A percentile compares a stretch with the other conserved stretches of the same genome.
These are phyloP conservation scores for Pseudocercospora vitis DNA, from an alignment of 2,329 filamentous ascomycete genomes.

Conservation along the genomic window DNA sequence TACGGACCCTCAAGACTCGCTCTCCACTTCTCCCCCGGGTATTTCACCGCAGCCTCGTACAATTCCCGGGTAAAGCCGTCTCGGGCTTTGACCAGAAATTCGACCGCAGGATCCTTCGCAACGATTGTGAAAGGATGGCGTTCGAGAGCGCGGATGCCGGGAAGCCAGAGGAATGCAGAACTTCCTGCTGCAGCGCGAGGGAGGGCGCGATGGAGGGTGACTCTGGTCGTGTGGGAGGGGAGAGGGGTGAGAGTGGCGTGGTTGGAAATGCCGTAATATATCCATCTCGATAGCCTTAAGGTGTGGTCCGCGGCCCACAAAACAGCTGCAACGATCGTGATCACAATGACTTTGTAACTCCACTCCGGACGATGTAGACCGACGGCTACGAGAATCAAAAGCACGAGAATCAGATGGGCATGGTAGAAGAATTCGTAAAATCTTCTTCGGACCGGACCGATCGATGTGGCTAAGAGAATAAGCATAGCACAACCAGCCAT, in stretches of 20 bases:
- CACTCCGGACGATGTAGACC: constrained; percentile 29
- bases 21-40: constrained; percentile 17
- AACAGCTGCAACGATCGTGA: constrained; percentile 22
- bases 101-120: constrained; percentile 13
- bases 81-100: constrained; percentile 27
- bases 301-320: constrained; percentile 26
- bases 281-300: constrained; percentile 22
- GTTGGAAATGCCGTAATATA: constrained; percentile 23
- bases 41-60: constrained; percentile 22
- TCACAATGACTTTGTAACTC: constrained; percentile 22
- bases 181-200: constrained; percentile 25
- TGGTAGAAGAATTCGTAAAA: constrained; percentile 31
- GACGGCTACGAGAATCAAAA: constrained; percentile 23
- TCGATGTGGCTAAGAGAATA: constrained; percentile 26
- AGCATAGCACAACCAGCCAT: constrained; percentile 29
- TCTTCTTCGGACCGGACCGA: constrained; percentile 24
- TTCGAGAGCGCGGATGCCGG: constrained; percentile 21
- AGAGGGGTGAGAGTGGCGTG: constrained; percentile 26
- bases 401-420: constrained; percentile 25
- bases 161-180: constrained; percentile 30
- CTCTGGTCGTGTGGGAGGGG: constrained; percentile 21
- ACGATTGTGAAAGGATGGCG: constrained; percentile 32
- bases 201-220: constrained; percentile 20
- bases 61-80: constrained; percentile 28
- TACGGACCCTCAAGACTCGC: constrained; percentile 34